Conservation (phyloP, 306 rosid genomes). For the Fragaria vesca region DNA sequence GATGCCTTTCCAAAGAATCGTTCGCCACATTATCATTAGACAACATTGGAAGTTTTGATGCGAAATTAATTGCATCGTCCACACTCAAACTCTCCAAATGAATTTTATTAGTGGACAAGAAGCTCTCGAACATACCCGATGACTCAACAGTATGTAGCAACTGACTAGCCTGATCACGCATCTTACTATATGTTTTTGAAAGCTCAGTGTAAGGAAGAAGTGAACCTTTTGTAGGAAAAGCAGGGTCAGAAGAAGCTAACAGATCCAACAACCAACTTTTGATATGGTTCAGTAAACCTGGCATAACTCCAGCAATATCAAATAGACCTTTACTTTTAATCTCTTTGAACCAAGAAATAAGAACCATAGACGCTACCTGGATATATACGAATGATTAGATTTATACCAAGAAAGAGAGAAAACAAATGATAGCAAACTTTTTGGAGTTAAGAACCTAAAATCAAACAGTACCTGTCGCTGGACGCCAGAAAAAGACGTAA, state of each 20-base stretch:
- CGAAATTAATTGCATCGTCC: constrained; percentile 82
- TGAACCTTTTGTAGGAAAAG: constrained; percentile 87
- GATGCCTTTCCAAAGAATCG: constrained; percentile 46
- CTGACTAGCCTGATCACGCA: constrained; percentile 84
- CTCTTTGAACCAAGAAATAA: constrained; percentile 93
- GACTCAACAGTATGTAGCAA: constrained; percentile 56
- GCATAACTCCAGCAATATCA: constrained; percentile 36
- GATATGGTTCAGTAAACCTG: constrained; percentile 41
- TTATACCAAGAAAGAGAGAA: constrained; percentile 13
- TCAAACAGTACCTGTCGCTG: constrained; percentile 75
- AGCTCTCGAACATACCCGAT: constrained; percentile 51
- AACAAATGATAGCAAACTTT: constrained; percentile 11
- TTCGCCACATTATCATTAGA: constrained; percentile 45
- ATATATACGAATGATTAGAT: constrained; percentile 18
- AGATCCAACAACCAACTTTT: constrained; percentile 79
- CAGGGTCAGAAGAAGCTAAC: constrained; percentile 75
- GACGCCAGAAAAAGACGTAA: constrained; percentile 76
- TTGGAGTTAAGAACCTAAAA: constrained; percentile 4
- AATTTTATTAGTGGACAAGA: constrained; percentile 40
- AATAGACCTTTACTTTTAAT: constrained; percentile 29
- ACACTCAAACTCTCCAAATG: constrained; percentile 72
- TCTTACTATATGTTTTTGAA: constrained; percentile 88
- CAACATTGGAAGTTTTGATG: constrained; percentile 64
- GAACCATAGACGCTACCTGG: constrained; percentile 90
- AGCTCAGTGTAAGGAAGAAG: constrained; percentile 83